A percentile compares a stretch with the other conserved stretches of the same genome.
Conservation (phyloP, 2,329 filamentous ascomycete genomes). For the Pleoardoris graminearum region DNA sequence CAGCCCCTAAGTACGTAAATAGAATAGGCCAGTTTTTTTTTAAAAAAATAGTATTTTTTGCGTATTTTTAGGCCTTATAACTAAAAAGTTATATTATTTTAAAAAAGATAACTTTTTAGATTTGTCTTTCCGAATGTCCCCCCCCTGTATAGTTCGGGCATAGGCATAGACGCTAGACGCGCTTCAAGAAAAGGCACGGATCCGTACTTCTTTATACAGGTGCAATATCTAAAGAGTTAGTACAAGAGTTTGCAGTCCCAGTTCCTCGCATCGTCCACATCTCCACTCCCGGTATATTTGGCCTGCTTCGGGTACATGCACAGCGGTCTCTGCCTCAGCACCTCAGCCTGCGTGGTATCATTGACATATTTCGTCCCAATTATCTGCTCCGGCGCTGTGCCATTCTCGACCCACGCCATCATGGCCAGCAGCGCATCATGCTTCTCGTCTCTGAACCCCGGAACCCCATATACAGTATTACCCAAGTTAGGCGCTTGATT, state of each 20-base stretch:
- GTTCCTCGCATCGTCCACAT: conserved; percentile 26
- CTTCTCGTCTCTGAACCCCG: conserved; percentile 41
- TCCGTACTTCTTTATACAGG: not conserved
- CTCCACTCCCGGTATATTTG: conserved; percentile 33
- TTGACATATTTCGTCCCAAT: conserved; percentile 35
- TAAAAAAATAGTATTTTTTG: too few species aligned
- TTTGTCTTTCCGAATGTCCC: too few species aligned
- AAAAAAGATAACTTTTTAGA: too few species aligned
- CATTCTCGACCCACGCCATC: conserved; percentile 51
- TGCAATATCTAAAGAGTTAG: not conserved
- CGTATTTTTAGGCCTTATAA: too few species aligned
- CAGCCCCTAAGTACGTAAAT: too few species aligned
- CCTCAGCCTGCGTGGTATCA: conserved; percentile 23
- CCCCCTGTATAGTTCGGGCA: not conserved
- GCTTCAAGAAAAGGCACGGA: too few species aligned
- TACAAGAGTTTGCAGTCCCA: conserved; percentile 36
- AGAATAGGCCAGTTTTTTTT: too few species aligned
- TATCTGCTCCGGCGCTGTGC: conserved; percentile 45
- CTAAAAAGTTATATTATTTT: too few species aligned
- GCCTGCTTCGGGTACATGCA: conserved; percentile 42
- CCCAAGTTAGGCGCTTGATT: conserved; percentile 22
- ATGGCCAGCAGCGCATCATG: conserved; percentile 53
- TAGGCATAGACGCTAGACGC: not conserved
- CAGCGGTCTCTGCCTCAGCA: conserved; percentile 36
- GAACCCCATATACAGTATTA: conserved; percentile 26